Percentiles rank a stretch among this genome's conserved stretches.
Conservation (phyloP, 208 protist species). For the Trypanosoma caninum region DNA sequence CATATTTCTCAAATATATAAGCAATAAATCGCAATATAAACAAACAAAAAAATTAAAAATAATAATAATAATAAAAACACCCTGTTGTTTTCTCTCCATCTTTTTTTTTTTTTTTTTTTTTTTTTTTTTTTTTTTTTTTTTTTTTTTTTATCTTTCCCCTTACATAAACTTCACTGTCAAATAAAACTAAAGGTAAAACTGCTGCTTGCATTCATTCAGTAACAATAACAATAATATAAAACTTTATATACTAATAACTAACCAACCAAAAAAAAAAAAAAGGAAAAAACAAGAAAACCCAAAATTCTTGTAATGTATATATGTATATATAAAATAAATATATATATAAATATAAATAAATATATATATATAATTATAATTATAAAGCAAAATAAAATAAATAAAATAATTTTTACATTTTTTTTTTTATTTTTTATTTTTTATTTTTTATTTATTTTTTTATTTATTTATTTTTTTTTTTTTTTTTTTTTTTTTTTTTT, state of each 20-base stretch:
- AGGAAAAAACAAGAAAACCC: neutral
- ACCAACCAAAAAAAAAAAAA: neutral
- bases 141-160: neutral
- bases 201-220: too few species aligned
- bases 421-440: neutral
- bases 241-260: neutral
- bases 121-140: constrained; percentile 3
- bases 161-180: neutral
- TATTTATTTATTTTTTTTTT: neutral
- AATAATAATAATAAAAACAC: constrained; percentile 9
- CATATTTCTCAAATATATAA: constrained; percentile 26
- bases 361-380: too few species aligned
- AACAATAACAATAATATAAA: too few species aligned
- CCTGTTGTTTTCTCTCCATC: too few species aligned
- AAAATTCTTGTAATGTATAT: too few species aligned
- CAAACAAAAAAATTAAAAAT: constrained; percentile 10
- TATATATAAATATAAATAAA: too few species aligned
- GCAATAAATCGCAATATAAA: constrained; percentile 18
- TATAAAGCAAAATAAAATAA: too few species aligned
- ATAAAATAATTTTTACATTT: too few species aligned
- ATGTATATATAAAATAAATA: too few species aligned
- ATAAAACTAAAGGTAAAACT: neutral
- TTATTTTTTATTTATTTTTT: neutral
- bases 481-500: neutral
- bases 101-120: neutral